Conservation (phyloP, 352 stramenopile species). For the Thraustochytrium sp. region DNA sequence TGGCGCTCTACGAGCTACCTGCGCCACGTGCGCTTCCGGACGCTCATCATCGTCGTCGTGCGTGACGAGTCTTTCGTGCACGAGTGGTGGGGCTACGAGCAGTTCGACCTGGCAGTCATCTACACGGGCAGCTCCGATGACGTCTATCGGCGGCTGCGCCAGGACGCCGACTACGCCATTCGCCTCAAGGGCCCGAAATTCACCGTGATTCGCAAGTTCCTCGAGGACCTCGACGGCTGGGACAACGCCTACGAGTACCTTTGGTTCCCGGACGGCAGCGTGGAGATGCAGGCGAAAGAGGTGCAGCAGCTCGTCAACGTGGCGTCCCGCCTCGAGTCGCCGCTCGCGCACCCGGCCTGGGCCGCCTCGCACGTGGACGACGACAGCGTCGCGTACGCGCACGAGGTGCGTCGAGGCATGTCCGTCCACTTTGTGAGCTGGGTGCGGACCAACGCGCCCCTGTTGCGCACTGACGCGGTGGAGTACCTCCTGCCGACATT, state of each 20-base stretch:
- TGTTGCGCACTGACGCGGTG: background rate
- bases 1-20: background rate
- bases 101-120: background rate
- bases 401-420: background rate
- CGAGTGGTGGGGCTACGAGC: background rate
- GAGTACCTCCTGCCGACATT: constrained; percentile 1
- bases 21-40: background rate
- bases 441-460: background rate
- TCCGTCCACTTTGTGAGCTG: background rate
- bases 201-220: background rate
- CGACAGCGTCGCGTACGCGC: background rate
- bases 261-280: background rate
- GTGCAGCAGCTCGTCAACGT: background rate
- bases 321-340: background rate
- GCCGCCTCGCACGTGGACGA: background rate
- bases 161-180: background rate
- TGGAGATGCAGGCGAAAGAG: background rate
- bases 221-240: background rate
- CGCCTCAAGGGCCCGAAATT: background rate
- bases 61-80: background rate
- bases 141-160: background rate
- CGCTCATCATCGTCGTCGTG: background rate
- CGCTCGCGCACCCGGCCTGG: background rate
- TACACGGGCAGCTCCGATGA: background rate
- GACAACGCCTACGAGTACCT: background rate